A percentile compares a stretch with the other conserved stretches of the same genome.
Conservation (phyloP, 257 asterid species). For the Anisodus acutangulus region DNA sequence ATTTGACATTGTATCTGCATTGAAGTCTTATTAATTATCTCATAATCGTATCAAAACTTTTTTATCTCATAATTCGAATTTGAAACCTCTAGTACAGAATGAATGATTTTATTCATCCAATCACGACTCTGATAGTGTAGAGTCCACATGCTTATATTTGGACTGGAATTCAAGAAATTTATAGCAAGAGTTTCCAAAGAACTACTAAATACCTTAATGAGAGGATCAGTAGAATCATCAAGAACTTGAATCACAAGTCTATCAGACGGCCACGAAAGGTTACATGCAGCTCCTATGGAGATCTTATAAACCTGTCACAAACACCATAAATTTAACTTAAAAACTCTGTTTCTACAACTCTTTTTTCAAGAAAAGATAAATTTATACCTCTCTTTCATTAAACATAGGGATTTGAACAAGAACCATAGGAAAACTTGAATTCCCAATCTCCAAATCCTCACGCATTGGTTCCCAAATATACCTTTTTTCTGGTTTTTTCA, state of each 20-base stretch:
- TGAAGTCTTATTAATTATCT: too few species aligned
- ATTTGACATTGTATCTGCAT: fast-evolving
- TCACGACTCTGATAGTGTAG: background rate
- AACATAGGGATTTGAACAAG: slow-evolving; percentile 97
- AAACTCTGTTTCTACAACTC: background rate
- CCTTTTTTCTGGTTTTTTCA: slow-evolving; percentile 80
- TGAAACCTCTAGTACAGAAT: background rate
- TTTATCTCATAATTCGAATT: background rate
- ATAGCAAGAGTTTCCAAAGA: background rate
- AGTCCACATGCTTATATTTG: background rate
- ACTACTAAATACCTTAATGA: slow-evolving; percentile 57
- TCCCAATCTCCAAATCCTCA: slow-evolving; percentile 79
- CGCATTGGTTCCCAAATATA: slow-evolving; percentile 81
- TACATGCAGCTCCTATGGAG: slow-evolving; percentile 97
- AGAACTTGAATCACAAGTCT: slow-evolving; percentile 89
- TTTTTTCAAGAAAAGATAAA: background rate
- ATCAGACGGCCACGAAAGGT: slow-evolving; percentile 92
- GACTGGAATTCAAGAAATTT: background rate
- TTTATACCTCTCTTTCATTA: slow-evolving; percentile 77
- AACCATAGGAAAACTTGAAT: slow-evolving; percentile 61
- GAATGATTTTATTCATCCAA: background rate
- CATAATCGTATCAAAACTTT: background rate
- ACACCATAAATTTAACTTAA: background rate
- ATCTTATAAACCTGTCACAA: slow-evolving; percentile 74
- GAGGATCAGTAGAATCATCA: slow-evolving; percentile 81